A percentile compares a stretch with the other conserved stretches of the same genome.
Evolutionary conservation across 2,329 filamentous ascomycete genomes (phyloP).

Genomic region (Cytospora paraplurivora): DNA sequence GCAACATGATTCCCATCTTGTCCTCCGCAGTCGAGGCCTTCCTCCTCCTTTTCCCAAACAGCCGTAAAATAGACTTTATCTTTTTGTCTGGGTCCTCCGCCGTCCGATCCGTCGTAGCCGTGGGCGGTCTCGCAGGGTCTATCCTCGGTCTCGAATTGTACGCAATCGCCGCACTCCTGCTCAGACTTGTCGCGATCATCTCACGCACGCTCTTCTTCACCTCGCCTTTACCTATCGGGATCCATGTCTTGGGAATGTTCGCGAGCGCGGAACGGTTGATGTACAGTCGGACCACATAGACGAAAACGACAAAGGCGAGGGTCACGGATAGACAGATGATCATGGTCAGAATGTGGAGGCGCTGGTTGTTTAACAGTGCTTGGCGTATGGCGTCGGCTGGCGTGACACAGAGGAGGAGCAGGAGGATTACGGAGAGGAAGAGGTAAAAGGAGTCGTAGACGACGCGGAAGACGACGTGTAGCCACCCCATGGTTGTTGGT

Average conservation of each 20-base stretch:
- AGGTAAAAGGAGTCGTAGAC: slow-evolving; percentile 81
- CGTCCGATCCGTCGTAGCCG: slow-evolving; percentile 27
- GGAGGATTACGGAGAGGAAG: slow-evolving; percentile 71
- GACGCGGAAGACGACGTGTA: slow-evolving; percentile 69
- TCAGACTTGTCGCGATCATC: slow-evolving; percentile 72
- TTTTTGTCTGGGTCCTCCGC: slow-evolving; percentile 14
- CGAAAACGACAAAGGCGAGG: slow-evolving; percentile 67
- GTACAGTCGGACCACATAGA: slow-evolving; percentile 84
- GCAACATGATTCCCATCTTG: slow-evolving; percentile 50
- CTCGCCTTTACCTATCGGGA: slow-evolving; percentile 84
- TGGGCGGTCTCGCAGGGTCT: slow-evolving; percentile 33
- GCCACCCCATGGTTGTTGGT: slow-evolving; percentile 20
- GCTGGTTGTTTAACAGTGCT: slow-evolving; percentile 64
- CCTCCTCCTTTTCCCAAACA: slow-evolving; percentile 38
- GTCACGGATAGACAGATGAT: slow-evolving; percentile 75
- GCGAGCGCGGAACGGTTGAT: slow-evolving; percentile 78
- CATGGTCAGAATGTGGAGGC: slow-evolving; percentile 83
- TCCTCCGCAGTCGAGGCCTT: slow-evolving; percentile 43
- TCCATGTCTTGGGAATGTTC: slow-evolving; percentile 82
- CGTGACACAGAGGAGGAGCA: slow-evolving; percentile 75
- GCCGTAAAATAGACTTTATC: slow-evolving; percentile 30
- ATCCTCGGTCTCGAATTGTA: slow-evolving; percentile 75
- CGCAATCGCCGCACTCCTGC: slow-evolving; percentile 77
- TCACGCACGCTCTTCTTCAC: slow-evolving; percentile 72
- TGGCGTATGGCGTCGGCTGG: slow-evolving; percentile 82